These are phyloP conservation scores for Claviceps digitariae DNA, from an alignment of 2,329 filamentous ascomycete species.

Conservation along the genomic window DNA sequence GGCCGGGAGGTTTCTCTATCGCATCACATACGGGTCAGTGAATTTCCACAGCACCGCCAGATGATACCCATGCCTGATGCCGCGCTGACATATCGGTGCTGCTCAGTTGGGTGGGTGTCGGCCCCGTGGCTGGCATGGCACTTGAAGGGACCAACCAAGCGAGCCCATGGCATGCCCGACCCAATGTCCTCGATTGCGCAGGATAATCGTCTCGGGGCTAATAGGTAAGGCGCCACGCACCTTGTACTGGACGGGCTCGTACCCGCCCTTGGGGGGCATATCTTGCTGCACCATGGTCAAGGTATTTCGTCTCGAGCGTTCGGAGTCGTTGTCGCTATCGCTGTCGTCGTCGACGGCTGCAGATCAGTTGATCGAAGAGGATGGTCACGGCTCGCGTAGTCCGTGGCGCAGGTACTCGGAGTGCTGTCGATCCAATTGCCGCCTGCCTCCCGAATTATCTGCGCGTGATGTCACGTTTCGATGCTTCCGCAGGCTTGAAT, in stretches of 20 bases:
- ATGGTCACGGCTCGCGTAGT: background rate
- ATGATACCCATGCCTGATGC: background rate
- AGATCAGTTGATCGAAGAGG: background rate
- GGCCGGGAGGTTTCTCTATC: slow-evolving; percentile 77
- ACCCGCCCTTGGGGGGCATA: slow-evolving; percentile 90
- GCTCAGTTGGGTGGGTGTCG: too few relatives aligned
- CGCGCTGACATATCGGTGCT: too few relatives aligned
- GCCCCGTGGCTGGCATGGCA: background rate
- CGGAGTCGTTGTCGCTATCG: background rate
- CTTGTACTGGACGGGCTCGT: slow-evolving; percentile 95
- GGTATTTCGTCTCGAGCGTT: slow-evolving; percentile 4
- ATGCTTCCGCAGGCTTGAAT: background rate
- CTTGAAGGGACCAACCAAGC: background rate
- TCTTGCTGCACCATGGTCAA: slow-evolving; percentile 90
- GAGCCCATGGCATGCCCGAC: too few relatives aligned
- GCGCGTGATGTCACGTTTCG: background rate
- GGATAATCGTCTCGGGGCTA: too few relatives aligned
- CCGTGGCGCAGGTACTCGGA: too few relatives aligned
- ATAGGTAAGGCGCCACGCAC: slow-evolving; percentile 33
- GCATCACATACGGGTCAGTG: background rate
- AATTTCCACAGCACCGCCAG: too few relatives aligned
- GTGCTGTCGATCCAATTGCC: background rate
- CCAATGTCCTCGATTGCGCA: background rate
- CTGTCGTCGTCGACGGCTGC: background rate
- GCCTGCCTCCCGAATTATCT: background rate